Evolutionary conservation across 345 rosid species (phyloP).

Genomic region (Eucalyptus pauciflora): DNA sequence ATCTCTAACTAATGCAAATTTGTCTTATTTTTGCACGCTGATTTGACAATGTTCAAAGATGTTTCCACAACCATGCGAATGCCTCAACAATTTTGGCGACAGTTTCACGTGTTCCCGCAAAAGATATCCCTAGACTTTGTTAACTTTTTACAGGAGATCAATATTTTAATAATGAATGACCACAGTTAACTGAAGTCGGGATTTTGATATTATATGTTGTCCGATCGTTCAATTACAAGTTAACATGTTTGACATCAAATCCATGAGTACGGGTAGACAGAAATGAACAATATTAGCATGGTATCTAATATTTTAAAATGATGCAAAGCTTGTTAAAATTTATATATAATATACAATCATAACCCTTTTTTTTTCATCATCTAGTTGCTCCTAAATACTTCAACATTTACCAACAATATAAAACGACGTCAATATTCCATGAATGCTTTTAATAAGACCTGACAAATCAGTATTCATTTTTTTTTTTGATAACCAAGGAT

Average conservation of each 20-base stretch:
- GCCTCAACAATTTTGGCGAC: not conserved
- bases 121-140: not conserved
- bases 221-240: not conserved
- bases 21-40: not conserved
- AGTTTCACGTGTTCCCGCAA: not conserved
- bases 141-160: not conserved
- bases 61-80: not conserved
- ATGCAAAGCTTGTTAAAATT: no score
- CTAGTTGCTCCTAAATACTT: not conserved
- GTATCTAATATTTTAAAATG: no score
- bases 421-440: not conserved
- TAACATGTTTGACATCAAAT: not conserved
- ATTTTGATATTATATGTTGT: no score
- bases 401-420: not conserved
- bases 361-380: not conserved
- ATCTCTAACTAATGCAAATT: not conserved
- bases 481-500: no score
- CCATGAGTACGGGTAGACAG: not conserved
- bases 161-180: not conserved
- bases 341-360: no score
- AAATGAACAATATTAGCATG: not conserved
- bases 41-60: not conserved
- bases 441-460: not conserved
- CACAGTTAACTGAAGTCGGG: no score
- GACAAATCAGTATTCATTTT: no score